A percentile compares a stretch with the other conserved stretches of the same genome.
Conservation (phyloP, 2,329 filamentous ascomycete genomes). For the Claviceps spartinae region DNA sequence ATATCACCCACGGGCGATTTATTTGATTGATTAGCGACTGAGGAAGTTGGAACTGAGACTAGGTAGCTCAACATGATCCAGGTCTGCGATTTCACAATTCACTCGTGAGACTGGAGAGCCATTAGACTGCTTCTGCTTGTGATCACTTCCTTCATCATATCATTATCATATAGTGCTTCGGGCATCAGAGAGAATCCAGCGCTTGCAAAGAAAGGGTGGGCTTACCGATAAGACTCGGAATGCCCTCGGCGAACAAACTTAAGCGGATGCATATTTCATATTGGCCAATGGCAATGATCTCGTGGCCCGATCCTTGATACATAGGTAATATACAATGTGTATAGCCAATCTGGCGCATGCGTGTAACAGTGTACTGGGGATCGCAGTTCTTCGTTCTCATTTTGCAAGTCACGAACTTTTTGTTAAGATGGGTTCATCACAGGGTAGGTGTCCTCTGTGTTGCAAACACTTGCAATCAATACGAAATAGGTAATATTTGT, state of each 20-base stretch:
- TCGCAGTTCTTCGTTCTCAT: not conserved
- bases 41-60: no score
- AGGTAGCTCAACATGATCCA: no score
- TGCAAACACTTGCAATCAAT: not conserved
- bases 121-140: no score
- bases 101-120: no score
- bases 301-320: not conserved
- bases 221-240: not conserved
- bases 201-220: no score
- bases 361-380: not conserved
- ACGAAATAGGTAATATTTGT: no score
- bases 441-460: not conserved
- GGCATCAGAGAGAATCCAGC: no score
- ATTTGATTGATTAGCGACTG: no score
- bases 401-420: not conserved
- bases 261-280: not conserved
- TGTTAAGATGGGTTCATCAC: not conserved
- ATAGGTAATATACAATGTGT: not conserved
- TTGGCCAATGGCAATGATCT: not conserved
- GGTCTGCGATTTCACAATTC: no score
- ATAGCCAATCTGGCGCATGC: not conserved
- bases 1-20: no score
- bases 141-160: no score
- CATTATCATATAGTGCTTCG: no score
- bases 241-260: not conserved